Conservation (phyloP, 371 early-diverging fungal genomes). For the Blakeslea trispora region DNA sequence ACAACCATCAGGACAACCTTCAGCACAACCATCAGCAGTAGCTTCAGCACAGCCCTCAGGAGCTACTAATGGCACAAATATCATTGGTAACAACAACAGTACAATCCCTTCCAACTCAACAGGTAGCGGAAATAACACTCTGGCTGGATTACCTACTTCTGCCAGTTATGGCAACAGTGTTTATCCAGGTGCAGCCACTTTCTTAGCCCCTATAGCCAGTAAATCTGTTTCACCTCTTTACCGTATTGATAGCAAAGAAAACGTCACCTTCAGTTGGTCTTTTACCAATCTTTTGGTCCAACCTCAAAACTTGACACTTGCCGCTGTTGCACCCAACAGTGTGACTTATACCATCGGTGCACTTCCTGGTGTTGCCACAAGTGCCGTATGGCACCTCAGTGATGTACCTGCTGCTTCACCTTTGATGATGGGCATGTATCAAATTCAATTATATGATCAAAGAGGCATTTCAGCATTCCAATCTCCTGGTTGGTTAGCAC, state of each 20-base stretch:
- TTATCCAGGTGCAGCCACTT: slow-evolving; percentile 37
- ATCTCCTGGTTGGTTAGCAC: slow-evolving; percentile 44
- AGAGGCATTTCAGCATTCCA: slow-evolving; percentile 38
- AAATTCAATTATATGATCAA: slow-evolving; percentile 50
- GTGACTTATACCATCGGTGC: slow-evolving; percentile 45
- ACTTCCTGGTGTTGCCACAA: slow-evolving; percentile 39
- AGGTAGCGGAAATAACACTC: slow-evolving; percentile 11
- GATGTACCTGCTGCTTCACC: slow-evolving; percentile 45
- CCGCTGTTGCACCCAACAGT: slow-evolving; percentile 42
- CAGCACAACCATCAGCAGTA: not conserved
- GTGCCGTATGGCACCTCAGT: slow-evolving; percentile 47
- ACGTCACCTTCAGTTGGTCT: slow-evolving; percentile 50
- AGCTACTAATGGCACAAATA: not conserved
- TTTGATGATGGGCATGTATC: slow-evolving; percentile 47
- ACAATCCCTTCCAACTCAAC: not conserved
- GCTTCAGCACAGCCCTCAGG: slow-evolving; percentile 1
- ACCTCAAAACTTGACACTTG: slow-evolving; percentile 47
- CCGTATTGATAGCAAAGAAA: slow-evolving; percentile 40
- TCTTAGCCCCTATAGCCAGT: slow-evolving; percentile 43
- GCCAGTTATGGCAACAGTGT: slow-evolving; percentile 43
- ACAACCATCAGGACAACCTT: not conserved
- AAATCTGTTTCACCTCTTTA: slow-evolving; percentile 48
- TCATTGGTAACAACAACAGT: not conserved
- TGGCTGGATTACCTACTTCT: slow-evolving; percentile 40
- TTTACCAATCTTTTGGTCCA: slow-evolving; percentile 42